These are phyloP conservation scores for Piromyces finnis DNA, from an alignment of 192 early-diverging fungal genomes.

Conservation along the genomic window DNA sequence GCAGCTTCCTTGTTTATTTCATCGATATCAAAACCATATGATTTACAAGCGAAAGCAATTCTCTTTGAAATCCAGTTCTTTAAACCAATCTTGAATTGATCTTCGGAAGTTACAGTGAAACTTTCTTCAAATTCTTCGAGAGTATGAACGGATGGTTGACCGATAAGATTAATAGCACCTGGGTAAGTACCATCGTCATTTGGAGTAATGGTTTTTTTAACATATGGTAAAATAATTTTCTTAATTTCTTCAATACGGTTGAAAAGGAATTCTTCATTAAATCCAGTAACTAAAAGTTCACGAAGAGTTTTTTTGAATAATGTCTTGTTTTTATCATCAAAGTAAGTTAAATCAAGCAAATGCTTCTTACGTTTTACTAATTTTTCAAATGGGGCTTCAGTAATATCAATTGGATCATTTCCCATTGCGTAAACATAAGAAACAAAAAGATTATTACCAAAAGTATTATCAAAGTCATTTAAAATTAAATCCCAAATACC, in stretches of 20 bases:
- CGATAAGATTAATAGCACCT: neutral
- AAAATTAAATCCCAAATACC: neutral
- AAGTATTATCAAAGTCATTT: neutral
- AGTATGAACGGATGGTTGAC: neutral
- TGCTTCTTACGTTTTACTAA: neutral
- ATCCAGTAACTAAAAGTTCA: neutral
- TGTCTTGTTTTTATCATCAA: neutral
- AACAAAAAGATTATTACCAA: neutral
- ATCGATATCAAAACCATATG: neutral
- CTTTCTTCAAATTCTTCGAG: neutral
- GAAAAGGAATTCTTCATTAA: neutral
- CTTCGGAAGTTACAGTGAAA: neutral
- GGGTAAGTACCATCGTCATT: neutral
- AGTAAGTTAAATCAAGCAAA: neutral
- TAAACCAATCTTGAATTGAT: neutral
- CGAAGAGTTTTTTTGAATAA: neutral
- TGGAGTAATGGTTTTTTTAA: neutral
- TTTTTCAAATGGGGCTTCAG: neutral
- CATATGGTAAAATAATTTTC: neutral
- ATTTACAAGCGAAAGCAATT: neutral
- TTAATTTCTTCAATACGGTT: neutral
- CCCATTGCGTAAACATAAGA: neutral
- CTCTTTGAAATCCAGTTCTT: neutral
- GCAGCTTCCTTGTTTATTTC: neutral
- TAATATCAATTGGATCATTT: neutral